phyloP scores from a whole-genome alignment of 2,329 filamentous ascomycete species.

The Tolypocladium ophioglossoides region DNA sequence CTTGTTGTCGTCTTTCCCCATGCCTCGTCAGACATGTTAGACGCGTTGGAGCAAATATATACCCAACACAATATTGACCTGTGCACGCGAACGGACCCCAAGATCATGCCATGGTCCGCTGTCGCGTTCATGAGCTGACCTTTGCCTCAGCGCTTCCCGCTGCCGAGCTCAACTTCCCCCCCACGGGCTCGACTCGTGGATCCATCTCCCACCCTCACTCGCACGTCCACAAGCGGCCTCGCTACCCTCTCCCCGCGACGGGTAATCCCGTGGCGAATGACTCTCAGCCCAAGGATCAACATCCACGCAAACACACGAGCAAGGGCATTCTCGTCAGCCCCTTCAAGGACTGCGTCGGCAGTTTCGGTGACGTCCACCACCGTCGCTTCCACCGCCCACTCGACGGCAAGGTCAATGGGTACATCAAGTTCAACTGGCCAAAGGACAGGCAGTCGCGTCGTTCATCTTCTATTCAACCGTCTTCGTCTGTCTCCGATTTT shows the following conservation, averaged over 20 bases:
- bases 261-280: conserved; percentile 1
- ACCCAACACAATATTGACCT: background rate
- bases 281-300: conserved; percentile 4
- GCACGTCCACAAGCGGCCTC: conserved; percentile 7
- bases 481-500: background rate
- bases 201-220: background rate
- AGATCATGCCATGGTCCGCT: conserved; percentile 14
- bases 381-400: conserved; percentile 18
- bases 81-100: background rate
- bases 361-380: conserved; percentile 11
- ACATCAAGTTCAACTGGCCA: conserved; percentile 28
- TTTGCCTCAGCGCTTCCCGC: conserved; percentile 13
- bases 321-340: conserved; percentile 15
- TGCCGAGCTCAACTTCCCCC: conserved; percentile 8
- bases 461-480: background rate
- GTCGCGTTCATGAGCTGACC: conserved; percentile 17
- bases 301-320: conserved; percentile 3
- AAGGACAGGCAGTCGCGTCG: conserved; percentile 2
- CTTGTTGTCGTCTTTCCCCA: background rate
- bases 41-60: background rate
- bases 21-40: background rate
- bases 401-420: conserved; percentile 25
- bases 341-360: conserved; percentile 20
- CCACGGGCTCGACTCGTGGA: conserved; percentile 4
- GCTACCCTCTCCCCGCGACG: conserved; percentile 7